phyloP scores from a whole-genome alignment of 2,329 filamentous ascomycete genomes.

The Raffaelea ambrosiae region DNA sequence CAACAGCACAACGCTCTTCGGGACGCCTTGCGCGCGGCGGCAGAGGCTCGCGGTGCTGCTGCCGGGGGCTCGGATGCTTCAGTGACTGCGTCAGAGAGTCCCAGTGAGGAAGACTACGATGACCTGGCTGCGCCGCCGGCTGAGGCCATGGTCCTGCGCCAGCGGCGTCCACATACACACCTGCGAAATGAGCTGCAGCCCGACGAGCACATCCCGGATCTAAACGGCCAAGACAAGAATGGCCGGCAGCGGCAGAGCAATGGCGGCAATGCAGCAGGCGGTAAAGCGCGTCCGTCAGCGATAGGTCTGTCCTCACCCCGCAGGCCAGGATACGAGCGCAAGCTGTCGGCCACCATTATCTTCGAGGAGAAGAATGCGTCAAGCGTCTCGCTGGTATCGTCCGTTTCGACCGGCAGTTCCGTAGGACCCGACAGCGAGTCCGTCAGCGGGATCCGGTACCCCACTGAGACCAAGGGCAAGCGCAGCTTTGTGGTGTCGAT shows the following conservation, averaged over 20 bases:
- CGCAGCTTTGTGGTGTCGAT: slow-evolving; percentile 19
- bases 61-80: slow-evolving; percentile 9
- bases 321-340: slow-evolving; percentile 6
- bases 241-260: background rate
- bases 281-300: background rate
- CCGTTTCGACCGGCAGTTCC: background rate
- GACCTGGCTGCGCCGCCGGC: slow-evolving; percentile 18
- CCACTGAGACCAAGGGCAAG: too few species aligned
- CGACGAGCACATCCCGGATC: slow-evolving; percentile 7
- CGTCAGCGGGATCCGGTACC: too few species aligned
- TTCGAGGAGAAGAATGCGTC: slow-evolving; percentile 8
- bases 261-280: background rate
- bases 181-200: slow-evolving; percentile 7
- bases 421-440: too few species aligned
- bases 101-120: slow-evolving; percentile 39
- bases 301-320: background rate
- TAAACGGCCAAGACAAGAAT: background rate
- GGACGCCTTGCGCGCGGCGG: slow-evolving; percentile 12
- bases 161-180: slow-evolving; percentile 7
- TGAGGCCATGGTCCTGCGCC: slow-evolving; percentile 15
- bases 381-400: slow-evolving; percentile 1
- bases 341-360: slow-evolving; percentile 13
- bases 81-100: slow-evolving; percentile 25
- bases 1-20: slow-evolving; percentile 13
- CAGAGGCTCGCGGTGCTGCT: background rate